phyloP scores from a whole-genome alignment of 768 basidiomycete species.

The Ramaria sp. region DNA sequence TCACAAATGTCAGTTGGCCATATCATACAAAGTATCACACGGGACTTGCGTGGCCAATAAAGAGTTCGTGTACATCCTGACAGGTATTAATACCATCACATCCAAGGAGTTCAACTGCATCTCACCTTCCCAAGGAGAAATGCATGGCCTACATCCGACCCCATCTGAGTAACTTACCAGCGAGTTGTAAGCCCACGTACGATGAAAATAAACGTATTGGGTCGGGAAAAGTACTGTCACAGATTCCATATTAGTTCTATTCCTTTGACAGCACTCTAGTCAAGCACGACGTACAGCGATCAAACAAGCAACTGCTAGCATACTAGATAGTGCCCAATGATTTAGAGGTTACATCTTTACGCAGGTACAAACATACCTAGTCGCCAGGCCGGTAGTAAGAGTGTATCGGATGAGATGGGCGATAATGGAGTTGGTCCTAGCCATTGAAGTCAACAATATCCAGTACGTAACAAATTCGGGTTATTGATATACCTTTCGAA shows the following conservation, averaged over 20 bases:
- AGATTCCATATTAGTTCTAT: not conserved
- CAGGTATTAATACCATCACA: not conserved
- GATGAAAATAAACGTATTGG: constrained; percentile 3
- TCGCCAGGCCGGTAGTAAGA: constrained; percentile 2
- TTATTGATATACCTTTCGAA: not conserved
- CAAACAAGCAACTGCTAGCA: constrained; percentile 1
- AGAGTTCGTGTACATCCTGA: constrained; percentile 3
- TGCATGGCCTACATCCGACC: not conserved
- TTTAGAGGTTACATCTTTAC: not conserved
- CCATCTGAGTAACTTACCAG: not conserved
- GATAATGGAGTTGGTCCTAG: constrained; percentile 4
- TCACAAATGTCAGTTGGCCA: not conserved
- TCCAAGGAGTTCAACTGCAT: not conserved
- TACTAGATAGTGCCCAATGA: not conserved
- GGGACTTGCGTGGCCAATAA: not conserved
- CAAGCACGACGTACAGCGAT: not conserved
- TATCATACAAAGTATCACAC: not conserved
- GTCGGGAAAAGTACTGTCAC: not conserved
- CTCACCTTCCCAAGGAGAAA: constrained; percentile 3
- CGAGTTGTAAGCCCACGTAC: not conserved
- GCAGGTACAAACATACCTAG: not conserved
- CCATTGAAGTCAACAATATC: not conserved
- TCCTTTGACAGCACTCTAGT: not conserved
- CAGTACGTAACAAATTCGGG: not conserved
- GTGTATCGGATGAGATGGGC: not conserved